These are phyloP conservation scores for Talaromyces islandicus DNA, from an alignment of 2,329 filamentous ascomycete genomes.

Conservation along the genomic window DNA sequence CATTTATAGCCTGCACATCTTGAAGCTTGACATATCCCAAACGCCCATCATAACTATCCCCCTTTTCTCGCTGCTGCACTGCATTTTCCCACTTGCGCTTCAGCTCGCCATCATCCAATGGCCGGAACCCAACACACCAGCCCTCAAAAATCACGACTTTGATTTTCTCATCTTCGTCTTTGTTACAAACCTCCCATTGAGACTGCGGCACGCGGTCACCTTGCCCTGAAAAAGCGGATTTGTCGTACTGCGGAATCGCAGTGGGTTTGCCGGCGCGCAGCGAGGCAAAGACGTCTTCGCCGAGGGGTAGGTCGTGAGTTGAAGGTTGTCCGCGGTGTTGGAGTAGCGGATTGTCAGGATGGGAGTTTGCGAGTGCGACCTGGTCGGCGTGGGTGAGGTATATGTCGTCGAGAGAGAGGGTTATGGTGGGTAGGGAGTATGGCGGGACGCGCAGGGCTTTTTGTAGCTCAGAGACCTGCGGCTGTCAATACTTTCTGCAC, in stretches of 20 bases:
- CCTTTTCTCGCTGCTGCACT: slow-evolving; percentile 40
- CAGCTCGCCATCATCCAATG: slow-evolving; percentile 51
- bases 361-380: slow-evolving; percentile 54
- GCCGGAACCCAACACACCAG: slow-evolving; percentile 82
- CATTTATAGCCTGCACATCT: slow-evolving; percentile 55
- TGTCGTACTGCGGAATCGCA: slow-evolving; percentile 73
- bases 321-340: slow-evolving; percentile 79
- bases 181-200: slow-evolving; percentile 54
- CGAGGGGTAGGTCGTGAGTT: slow-evolving; percentile 70
- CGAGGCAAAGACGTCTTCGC: slow-evolving; percentile 57
- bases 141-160: slow-evolving; percentile 77
- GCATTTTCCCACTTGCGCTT: slow-evolving; percentile 50
- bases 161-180: slow-evolving; percentile 28
- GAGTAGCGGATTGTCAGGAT: slow-evolving; percentile 68
- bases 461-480: slow-evolving; percentile 56
- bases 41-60: slow-evolving; percentile 42
- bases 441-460: slow-evolving; percentile 52
- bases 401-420: slow-evolving; percentile 83
- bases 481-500: background rate
- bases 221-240: slow-evolving; percentile 67
- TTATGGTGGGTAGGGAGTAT: slow-evolving; percentile 58
- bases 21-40: slow-evolving; percentile 51
- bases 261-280: slow-evolving; percentile 47
- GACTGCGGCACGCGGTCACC: slow-evolving; percentile 65
- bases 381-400: slow-evolving; percentile 72